Conservation (phyloP, 345 rosid genomes). For the Eucalyptus paniculata region DNA sequence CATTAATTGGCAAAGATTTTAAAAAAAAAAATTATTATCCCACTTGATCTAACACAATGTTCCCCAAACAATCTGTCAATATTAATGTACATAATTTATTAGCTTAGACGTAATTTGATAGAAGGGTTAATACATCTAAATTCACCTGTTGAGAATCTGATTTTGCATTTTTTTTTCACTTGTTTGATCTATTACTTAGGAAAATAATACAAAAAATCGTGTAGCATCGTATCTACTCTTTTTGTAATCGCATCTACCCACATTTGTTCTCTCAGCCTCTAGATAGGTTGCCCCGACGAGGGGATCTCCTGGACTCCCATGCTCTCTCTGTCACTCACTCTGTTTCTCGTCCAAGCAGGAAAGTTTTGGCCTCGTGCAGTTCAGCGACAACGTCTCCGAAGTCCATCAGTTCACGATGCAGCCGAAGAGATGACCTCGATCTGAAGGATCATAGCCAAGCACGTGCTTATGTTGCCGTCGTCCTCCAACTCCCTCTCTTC, state of each 20-base stretch:
- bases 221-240: not conserved
- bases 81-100: not conserved
- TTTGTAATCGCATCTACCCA: not conserved
- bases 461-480: not conserved
- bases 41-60: not conserved
- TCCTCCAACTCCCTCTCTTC: not conserved
- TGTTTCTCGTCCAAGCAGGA: not conserved
- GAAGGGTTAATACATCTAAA: not conserved
- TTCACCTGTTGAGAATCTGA: not conserved
- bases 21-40: no score
- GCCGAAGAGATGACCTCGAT: not conserved
- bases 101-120: not conserved
- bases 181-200: not conserved
- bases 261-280: not conserved
- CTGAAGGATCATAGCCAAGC: not conserved
- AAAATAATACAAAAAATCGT: not conserved
- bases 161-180: not conserved
- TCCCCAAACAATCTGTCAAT: not conserved
- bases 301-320: not conserved
- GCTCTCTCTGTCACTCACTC: no score
- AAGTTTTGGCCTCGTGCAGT: not conserved
- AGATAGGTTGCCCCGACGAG: not conserved
- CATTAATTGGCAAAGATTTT: not conserved
- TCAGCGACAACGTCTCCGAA: not conserved
- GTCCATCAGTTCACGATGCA: not conserved